Evolutionary conservation across 164 flowering plant species (phyloP).

Genomic region (Brasenia schreberi): DNA sequence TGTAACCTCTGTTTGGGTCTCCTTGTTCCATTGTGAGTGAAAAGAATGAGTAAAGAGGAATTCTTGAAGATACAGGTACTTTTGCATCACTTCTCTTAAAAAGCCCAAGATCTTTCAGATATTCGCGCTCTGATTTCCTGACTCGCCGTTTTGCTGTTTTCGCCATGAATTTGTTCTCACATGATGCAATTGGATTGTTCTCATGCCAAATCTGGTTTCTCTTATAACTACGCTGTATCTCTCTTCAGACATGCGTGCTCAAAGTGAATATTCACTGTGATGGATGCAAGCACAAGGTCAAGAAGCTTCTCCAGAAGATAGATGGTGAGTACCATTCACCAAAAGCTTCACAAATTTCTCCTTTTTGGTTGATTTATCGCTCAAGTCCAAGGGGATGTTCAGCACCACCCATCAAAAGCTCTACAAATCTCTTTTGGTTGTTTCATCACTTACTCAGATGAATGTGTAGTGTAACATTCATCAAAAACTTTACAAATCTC

Average conservation of each 20-base stretch:
- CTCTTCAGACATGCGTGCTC: conserved; percentile 65
- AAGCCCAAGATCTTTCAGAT: conserved; percentile 5
- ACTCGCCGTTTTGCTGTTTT: neutral
- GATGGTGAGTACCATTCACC: conserved; percentile 36
- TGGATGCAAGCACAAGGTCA: conserved; percentile 80
- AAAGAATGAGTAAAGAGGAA: conserved; percentile 66
- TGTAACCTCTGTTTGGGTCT: conserved; percentile 8
- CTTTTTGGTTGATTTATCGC: too few species aligned
- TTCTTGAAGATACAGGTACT: conserved; percentile 73
- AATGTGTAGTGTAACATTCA: neutral
- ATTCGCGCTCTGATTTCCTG: neutral
- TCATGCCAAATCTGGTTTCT: neutral
- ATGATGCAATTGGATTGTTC: neutral
- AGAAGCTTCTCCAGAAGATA: conserved; percentile 73
- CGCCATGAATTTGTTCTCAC: neutral
- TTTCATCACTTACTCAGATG: neutral
- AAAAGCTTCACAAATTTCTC: neutral
- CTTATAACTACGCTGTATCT: conserved; percentile 8
- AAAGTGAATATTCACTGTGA: conserved; percentile 88
- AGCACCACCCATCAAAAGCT: neutral
- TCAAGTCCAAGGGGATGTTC: conserved; percentile 33
- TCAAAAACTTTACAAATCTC: neutral
- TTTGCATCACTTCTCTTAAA: conserved; percentile 8
- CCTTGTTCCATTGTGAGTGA: neutral
- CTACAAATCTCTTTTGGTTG: too few species aligned